phyloP scores from a whole-genome alignment of 306 rosid genomes.

The Prinsepia uniflora region DNA sequence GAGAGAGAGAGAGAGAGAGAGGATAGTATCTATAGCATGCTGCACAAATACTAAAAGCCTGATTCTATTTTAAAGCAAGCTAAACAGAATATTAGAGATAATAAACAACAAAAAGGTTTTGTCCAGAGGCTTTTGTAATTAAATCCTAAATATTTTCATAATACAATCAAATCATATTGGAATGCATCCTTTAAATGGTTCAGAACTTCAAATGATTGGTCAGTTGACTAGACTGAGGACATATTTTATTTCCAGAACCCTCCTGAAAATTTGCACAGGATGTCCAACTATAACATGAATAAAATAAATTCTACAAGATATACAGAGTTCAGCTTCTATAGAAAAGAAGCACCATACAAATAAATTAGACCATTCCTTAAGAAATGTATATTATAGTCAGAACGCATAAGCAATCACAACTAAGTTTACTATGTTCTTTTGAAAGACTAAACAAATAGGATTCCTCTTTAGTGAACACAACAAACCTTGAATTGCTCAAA shows the following conservation, averaged over 20 bases:
- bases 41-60: no score
- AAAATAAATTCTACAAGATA: neutral
- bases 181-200: slow-evolving; percentile 4
- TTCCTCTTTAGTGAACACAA: neutral
- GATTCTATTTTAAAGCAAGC: neutral
- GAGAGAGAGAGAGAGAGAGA: neutral
- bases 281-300: neutral
- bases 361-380: no score
- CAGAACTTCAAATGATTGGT: neutral
- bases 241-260: neutral
- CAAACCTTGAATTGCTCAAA: slow-evolving; percentile 88
- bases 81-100: neutral
- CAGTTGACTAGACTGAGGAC: neutral
- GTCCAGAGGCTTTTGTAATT: neutral
- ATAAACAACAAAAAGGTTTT: neutral
- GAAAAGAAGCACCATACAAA: neutral
- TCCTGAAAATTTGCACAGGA: neutral
- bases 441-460: neutral
- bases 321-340: neutral
- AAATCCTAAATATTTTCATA: neutral
- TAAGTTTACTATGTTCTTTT: neutral
- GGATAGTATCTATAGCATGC: no score
- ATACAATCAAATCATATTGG: neutral
- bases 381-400: neutral
- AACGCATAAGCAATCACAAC: neutral